Conservation (phyloP, 441 rosid species). For the Pelargonium australe region DNA sequence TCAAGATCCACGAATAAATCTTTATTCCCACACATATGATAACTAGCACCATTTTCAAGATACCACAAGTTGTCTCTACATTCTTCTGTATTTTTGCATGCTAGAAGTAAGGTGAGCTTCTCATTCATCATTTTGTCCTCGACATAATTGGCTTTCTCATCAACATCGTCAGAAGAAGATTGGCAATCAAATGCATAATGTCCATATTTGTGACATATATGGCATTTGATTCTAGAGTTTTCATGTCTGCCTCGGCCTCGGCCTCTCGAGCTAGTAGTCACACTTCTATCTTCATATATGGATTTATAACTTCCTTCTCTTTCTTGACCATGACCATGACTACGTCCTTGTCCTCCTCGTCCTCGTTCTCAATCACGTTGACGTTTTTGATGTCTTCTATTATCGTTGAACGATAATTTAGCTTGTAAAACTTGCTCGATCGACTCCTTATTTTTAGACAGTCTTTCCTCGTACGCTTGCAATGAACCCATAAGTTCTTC, state of each 20-base stretch:
- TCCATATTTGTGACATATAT: constrained; percentile 7
- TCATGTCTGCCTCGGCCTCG: constrained; percentile 10
- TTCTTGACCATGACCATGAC: neutral
- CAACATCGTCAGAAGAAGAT: neutral
- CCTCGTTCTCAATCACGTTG: neutral
- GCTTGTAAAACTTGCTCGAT: constrained; percentile 6
- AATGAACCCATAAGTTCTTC: constrained; percentile 5
- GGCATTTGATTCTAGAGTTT: neutral
- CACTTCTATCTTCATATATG: neutral
- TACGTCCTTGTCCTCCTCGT: neutral
- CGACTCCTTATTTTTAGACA: neutral
- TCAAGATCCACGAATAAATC: neutral
- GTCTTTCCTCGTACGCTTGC: constrained; percentile 11
- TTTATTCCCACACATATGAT: constrained; percentile 8
- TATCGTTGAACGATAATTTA: neutral
- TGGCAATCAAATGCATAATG: constrained; percentile 11
- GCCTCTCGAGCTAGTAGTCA: neutral
- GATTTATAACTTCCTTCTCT: neutral
- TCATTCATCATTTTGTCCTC: neutral
- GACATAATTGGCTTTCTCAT: neutral
- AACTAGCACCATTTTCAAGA: constrained; percentile 10
- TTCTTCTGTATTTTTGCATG: neutral
- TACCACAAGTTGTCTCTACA: neutral
- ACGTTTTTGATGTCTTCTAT: neutral
- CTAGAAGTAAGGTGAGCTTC: neutral